Evolutionary conservation across 2,329 filamentous ascomycete genomes (phyloP), one percentile per base, ranked within the genome.

Genomic region (Phialophora tarda): DNA sequence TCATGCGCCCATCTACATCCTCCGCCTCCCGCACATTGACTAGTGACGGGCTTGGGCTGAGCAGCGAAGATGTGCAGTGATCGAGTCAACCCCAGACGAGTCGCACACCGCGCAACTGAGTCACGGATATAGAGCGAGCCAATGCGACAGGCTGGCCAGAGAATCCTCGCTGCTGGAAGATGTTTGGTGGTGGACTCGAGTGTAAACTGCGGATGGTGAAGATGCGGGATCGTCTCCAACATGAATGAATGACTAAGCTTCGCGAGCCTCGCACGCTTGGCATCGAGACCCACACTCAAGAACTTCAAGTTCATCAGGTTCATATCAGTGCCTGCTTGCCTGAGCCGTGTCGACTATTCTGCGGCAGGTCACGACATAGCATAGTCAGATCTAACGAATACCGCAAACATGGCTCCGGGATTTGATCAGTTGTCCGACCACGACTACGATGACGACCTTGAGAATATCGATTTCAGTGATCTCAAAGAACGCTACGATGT

Each of bases 401-500:
- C 44, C 64, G 71, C 82, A 84, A 93, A 80, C 82, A 97, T 97
- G 93, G 92, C 94, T 81, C 90, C 91, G 74, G 93, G 92, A 78
- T 98, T 96, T 81, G 92, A 97, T 78, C 91, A 93, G 76, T 85
- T 98, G 78, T 90, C 91, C 80, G 93, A 97, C 80, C 92, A 94
- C 75, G 92, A 97, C 79, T 89, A 94, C 79, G 90, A 93, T 78
- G 91, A 90, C 78, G 93, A 97, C 78, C 90, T 95, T 81, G 90
- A 93, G 77, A 93, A 97, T 78, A 90, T 98, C 80, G 94, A 98
- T 79, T 92, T 96, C 79, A 94, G 92, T 74, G 84, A 99, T 82
- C 86, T 99, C 73, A 88, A 89, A 78, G 93, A 96, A 79, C 92
- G 96, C 81, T 97, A 93, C 78, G 93, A 98, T 82, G 93, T 98